Conservation (phyloP, 1,284 basidiomycete species). For the Hymenochaete sp. region DNA sequence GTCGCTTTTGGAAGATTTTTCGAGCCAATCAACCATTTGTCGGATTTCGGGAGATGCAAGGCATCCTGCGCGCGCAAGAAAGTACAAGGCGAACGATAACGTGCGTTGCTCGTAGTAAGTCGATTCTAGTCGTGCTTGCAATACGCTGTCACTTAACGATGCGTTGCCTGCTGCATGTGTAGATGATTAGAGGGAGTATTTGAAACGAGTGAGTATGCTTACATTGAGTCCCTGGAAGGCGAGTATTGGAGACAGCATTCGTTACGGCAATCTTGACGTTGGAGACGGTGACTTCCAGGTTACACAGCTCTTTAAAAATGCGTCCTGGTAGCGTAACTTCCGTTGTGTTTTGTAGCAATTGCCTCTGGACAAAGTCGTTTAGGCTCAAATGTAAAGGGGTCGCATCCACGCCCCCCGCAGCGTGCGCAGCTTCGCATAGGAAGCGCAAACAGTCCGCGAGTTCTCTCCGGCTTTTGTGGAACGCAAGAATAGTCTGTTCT, state of each 20-base stretch:
- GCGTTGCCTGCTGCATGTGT: slow-evolving; percentile 28
- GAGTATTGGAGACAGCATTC: slow-evolving; percentile 54
- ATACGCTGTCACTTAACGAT: slow-evolving; percentile 53
- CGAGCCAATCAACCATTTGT: slow-evolving; percentile 57
- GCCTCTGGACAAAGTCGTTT: slow-evolving; percentile 42
- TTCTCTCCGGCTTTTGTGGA: slow-evolving; percentile 57
- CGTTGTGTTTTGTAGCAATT: slow-evolving; percentile 36
- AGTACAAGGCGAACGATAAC: slow-evolving; percentile 53
- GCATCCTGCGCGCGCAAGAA: slow-evolving; percentile 56
- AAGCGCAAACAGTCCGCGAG: slow-evolving; percentile 56
- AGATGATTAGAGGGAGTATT: slow-evolving; percentile 15
- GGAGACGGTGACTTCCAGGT: slow-evolving; percentile 40
- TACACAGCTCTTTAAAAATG: slow-evolving; percentile 57
- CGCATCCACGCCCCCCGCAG: slow-evolving; percentile 33
- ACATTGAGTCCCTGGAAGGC: slow-evolving; percentile 48
- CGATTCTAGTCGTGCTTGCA: slow-evolving; percentile 58
- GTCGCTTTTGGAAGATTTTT: slow-evolving; percentile 50
- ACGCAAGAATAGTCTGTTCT: slow-evolving; percentile 57
- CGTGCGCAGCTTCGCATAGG: slow-evolving; percentile 39
- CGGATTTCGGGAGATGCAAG: slow-evolving; percentile 52
- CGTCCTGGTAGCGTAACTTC: slow-evolving; percentile 40
- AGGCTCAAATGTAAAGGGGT: slow-evolving; percentile 40
- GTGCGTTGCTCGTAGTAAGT: slow-evolving; percentile 63
- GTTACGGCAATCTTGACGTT: slow-evolving; percentile 50
- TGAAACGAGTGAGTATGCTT: neutral